These are phyloP conservation scores for Sporothrix curviconia DNA, from an alignment of 2,329 filamentous ascomycete genomes.

Conservation along the genomic window DNA sequence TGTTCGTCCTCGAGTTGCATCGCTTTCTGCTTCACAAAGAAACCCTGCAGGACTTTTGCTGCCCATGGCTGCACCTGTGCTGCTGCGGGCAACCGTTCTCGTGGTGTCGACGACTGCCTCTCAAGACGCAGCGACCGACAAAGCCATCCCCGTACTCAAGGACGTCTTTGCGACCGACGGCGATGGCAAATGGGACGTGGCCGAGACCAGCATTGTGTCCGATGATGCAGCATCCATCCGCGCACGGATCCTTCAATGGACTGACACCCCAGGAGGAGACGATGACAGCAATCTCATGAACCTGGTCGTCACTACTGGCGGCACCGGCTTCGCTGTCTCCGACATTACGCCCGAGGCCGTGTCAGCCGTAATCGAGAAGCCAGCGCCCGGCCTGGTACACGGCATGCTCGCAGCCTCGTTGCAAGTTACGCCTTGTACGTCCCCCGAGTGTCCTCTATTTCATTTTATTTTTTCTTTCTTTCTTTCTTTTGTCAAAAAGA, in stretches of 20 bases:
- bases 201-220: constrained; percentile 66
- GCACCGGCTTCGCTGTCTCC: constrained; percentile 81
- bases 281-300: constrained; percentile 48
- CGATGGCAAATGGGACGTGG: constrained; percentile 63
- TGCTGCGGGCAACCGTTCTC: constrained; percentile 73
- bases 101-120: constrained; percentile 88
- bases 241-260: constrained; percentile 62
- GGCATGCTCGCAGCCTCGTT: constrained; percentile 85
- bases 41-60: no score
- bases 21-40: no score
- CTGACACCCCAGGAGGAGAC: constrained; percentile 50
- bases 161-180: constrained; percentile 63
- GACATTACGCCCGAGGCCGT: constrained; percentile 91
- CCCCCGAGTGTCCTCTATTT: no score
- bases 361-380: constrained; percentile 69
- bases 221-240: constrained; percentile 74
- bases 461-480: no score
- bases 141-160: constrained; percentile 59
- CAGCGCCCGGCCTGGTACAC: constrained; percentile 87
- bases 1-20: no score
- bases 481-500: no score
- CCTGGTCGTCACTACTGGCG: constrained; percentile 80
- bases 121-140: constrained; percentile 71
- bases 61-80: constrained; percentile 34
- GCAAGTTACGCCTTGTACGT: constrained; percentile 74